Evolutionary conservation across 1,284 basidiomycete genomes (phyloP).

Genomic region (Veloboletus limbatus): DNA sequence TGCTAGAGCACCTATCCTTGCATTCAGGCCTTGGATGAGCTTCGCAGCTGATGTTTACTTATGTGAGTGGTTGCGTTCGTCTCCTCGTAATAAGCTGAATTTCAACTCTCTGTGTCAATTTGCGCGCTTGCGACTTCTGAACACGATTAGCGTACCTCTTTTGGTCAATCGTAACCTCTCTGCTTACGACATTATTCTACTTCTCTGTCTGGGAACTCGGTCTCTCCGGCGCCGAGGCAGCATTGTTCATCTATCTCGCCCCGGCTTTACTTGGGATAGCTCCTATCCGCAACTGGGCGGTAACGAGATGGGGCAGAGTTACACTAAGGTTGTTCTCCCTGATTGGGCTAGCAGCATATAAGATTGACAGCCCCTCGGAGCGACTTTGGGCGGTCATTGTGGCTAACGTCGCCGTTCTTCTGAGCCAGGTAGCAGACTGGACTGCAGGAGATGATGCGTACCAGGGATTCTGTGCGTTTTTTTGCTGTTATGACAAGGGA

Average conservation of each 20-base stretch:
- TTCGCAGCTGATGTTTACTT: constrained; percentile 55
- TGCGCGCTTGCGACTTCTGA: not conserved
- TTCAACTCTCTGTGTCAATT: constrained; percentile 32
- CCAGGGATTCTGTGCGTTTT: constrained; percentile 56
- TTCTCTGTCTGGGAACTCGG: constrained; percentile 90
- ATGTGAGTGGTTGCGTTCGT: constrained; percentile 38
- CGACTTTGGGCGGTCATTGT: constrained; percentile 58
- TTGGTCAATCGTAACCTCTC: constrained; percentile 84
- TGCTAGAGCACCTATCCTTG: not conserved
- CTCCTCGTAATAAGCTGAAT: constrained; percentile 39
- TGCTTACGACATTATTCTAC: constrained; percentile 86
- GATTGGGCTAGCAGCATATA: constrained; percentile 61
- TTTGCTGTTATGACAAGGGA: not conserved
- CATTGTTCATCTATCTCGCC: constrained; percentile 66
- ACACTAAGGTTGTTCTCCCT: constrained; percentile 51
- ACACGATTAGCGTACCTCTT: constrained; percentile 72
- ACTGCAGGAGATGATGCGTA: constrained; percentile 45
- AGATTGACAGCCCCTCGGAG: constrained; percentile 50
- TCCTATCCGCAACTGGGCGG: constrained; percentile 43
- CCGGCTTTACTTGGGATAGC: constrained; percentile 57
- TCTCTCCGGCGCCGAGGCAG: constrained; percentile 73
- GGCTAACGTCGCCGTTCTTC: constrained; percentile 50
- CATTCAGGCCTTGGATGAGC: constrained; percentile 30
- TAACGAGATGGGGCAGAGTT: constrained; percentile 47
- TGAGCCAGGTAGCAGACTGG: constrained; percentile 59